Conservation (phyloP, 1,284 basidiomycete genomes). For the Fomitopsis schrenkii region DNA sequence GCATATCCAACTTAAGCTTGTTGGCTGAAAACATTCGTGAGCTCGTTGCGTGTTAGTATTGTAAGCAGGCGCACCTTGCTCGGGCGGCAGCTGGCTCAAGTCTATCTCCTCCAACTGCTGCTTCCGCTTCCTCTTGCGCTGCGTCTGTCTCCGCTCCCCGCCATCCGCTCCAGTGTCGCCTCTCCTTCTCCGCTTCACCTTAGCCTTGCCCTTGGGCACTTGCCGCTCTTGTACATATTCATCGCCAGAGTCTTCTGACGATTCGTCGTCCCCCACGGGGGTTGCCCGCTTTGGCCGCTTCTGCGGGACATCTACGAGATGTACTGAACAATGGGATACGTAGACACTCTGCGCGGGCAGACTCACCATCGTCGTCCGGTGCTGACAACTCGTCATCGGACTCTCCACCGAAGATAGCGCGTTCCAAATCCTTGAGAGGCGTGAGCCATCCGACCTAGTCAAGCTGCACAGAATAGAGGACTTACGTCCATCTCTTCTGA, state of each 20-base stretch:
- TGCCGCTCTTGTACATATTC: conserved; percentile 59
- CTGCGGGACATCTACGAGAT: conserved; percentile 26
- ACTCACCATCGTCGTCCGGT: conserved; percentile 62
- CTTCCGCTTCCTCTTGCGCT: conserved; percentile 38
- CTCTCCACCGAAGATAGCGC: conserved; percentile 74
- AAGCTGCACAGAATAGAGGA: not conserved
- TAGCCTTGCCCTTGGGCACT: conserved; percentile 35
- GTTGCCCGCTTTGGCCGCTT: conserved; percentile 23
- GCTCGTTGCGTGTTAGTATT: not conserved
- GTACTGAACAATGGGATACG: not conserved
- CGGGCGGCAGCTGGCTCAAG: conserved; percentile 60
- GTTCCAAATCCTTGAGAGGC: conserved; percentile 37
- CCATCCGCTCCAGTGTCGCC: conserved; percentile 36
- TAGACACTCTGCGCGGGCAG: too few relatives aligned
- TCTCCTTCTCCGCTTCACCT: conserved; percentile 37
- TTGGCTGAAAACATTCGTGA: conserved; percentile 37
- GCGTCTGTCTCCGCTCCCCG: conserved; percentile 33
- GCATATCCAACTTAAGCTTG: conserved; percentile 62
- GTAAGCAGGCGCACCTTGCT: conserved; percentile 51
- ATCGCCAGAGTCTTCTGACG: conserved; percentile 61
- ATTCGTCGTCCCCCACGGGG: conserved; percentile 40
- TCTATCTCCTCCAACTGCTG: conserved; percentile 49
- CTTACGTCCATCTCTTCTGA: not conserved
- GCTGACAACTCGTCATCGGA: conserved; percentile 50
- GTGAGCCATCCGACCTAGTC: not conserved